Conservation (phyloP, 345 rosid species). For the Hirschfeldia incana region DNA sequence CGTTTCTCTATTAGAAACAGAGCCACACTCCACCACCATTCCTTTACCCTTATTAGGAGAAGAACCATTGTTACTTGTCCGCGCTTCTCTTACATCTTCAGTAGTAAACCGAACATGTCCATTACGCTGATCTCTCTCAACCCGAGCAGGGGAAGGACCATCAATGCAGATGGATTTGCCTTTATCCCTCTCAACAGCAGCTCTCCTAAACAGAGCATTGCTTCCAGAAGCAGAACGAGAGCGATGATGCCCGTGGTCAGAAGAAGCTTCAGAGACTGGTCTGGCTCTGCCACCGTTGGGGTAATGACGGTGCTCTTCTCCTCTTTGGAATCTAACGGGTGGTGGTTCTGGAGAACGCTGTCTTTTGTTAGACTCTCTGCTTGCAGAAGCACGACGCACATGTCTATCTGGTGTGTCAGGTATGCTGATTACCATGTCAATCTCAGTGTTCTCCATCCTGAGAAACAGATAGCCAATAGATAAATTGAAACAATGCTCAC, state of each 20-base stretch:
- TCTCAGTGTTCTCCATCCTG: conserved; percentile 74
- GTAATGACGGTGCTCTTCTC: conserved; percentile 39
- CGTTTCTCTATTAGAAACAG: conserved; percentile 43
- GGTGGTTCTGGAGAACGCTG: conserved; percentile 42
- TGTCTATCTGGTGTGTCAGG: conserved; percentile 89
- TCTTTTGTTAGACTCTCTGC: conserved; percentile 38
- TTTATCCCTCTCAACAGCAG: conserved; percentile 42
- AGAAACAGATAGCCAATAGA: not conserved
- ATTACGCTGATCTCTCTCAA: conserved; percentile 31
- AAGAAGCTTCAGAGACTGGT: conserved; percentile 34
- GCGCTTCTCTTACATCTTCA: conserved; percentile 34
- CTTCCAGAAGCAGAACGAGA: no score
- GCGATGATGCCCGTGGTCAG: no score
- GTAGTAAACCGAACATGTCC: conserved; percentile 23
- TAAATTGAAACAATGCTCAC: not conserved
- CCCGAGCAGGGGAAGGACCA: conserved; percentile 19
- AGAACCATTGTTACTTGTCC: conserved; percentile 31
- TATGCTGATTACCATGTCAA: conserved; percentile 56
- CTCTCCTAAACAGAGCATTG: no score
- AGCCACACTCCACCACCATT: conserved; percentile 37
- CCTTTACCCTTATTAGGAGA: conserved; percentile 68
- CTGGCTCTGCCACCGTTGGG: conserved; percentile 31
- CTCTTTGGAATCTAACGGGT: conserved; percentile 28
- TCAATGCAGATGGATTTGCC: conserved; percentile 43
- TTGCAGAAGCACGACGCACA: conserved; percentile 20